Conservation (phyloP, 2,329 filamentous ascomycete genomes). For the Monilinia polystroma region DNA sequence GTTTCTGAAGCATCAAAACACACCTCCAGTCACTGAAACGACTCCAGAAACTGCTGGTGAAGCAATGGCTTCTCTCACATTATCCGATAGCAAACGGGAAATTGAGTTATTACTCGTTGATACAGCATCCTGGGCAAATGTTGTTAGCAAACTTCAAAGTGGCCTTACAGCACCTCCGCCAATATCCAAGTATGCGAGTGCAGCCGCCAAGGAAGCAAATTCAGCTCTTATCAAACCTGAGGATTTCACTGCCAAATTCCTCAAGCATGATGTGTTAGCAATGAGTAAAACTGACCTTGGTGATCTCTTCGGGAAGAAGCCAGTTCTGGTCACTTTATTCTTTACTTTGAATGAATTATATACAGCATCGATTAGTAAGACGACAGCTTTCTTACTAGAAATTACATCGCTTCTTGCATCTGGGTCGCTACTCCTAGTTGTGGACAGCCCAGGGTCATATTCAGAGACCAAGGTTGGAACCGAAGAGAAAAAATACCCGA, state of each 20-base stretch:
- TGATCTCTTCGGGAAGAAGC: constrained; percentile 37
- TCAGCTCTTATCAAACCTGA: constrained; percentile 45
- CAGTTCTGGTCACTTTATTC: constrained; percentile 72
- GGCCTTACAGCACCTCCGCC: constrained; percentile 54
- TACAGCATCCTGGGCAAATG: constrained; percentile 71
- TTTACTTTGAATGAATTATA: constrained; percentile 98
- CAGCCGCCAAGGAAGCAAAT: constrained; percentile 48
- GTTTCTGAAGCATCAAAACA: constrained; percentile 45
- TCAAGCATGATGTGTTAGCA: constrained; percentile 51
- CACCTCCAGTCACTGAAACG: constrained; percentile 20
- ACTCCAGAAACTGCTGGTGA: constrained; percentile 13
- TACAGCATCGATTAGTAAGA: constrained; percentile 66
- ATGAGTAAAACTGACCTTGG: constrained; percentile 43
- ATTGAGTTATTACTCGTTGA: constrained; percentile 67
- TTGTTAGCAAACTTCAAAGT: constrained; percentile 58
- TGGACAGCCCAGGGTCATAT: constrained; percentile 93
- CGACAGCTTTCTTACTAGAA: constrained; percentile 71
- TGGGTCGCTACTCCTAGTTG: constrained; percentile 73
- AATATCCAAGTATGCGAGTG: constrained; percentile 54
- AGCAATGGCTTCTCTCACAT: constrained; percentile 23
- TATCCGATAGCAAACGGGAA: constrained; percentile 20
- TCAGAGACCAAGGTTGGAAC: constrained; percentile 71
- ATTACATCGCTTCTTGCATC: constrained; percentile 58
- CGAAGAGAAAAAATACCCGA: constrained; percentile 72
- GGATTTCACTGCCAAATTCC: constrained; percentile 46